These are phyloP conservation scores for Arctium lappa DNA, from an alignment of 129 eudicot genomes.

Conservation along the genomic window DNA sequence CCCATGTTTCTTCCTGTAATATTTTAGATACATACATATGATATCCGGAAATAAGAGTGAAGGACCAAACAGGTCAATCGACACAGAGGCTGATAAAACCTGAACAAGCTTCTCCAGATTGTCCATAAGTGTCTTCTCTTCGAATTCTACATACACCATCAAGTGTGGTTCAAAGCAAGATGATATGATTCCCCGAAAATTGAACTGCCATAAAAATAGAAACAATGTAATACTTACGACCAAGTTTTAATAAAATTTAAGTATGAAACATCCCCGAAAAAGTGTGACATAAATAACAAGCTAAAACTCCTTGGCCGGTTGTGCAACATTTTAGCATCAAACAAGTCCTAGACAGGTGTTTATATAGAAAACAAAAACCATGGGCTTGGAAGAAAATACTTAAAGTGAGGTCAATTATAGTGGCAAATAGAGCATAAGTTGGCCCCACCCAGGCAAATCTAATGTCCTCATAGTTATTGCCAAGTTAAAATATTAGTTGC, in stretches of 20 bases:
- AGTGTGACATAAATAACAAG: neutral
- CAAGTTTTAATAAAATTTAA: neutral
- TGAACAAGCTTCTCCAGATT: conserved; percentile 94
- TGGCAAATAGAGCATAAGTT: neutral
- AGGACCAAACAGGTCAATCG: conserved; percentile 4
- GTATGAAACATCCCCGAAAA: neutral
- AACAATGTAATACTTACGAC: neutral
- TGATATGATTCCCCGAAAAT: conserved; percentile 91
- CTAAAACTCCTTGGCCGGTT: neutral
- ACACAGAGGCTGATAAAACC: conserved; percentile 42
- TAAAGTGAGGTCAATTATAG: neutral
- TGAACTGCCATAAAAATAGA: conserved; percentile 56
- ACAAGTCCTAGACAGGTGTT: neutral
- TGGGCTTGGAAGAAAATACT: neutral
- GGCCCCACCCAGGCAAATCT: neutral
- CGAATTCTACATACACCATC: conserved; percentile 86
- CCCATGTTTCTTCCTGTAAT: conserved; percentile 97
- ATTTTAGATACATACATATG: conserved; percentile 9
- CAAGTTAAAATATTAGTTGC: neutral
- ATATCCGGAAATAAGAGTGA: conserved; percentile 9
- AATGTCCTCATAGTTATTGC: neutral
- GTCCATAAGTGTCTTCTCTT: conserved; percentile 98
- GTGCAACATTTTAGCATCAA: neutral
- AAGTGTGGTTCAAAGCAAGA: conserved; percentile 99
- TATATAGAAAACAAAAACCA: neutral